Evolutionary conservation across 257 asterid species (phyloP), one percentile per base, ranked within the genome.

Genomic region (Plantago elongata): DNA sequence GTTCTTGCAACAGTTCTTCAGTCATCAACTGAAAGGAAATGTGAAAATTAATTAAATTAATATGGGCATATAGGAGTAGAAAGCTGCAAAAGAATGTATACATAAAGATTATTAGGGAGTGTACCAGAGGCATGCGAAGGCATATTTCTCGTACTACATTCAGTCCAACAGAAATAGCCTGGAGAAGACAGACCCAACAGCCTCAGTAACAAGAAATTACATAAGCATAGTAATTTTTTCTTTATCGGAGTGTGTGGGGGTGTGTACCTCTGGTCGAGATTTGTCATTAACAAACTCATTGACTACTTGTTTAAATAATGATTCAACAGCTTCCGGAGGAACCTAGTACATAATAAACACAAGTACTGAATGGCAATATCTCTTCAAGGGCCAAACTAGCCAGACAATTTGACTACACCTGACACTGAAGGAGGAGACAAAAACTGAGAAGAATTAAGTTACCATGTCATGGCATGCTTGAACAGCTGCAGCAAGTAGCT

Each of bases 391-490:
- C 51, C 68, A 54, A 65, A 55, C n/a, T 47, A 61, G 56, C 42
- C 30, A 29, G 63, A 51, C 15, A 57, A 57, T 56, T 27, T 57
- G 27, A 22, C 27, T 22, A 22, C 66, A 67, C 43, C 51, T 43
- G 43, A 59, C 16, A 64, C 64, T 45, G 22, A 22, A 13, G 56
- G 62, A 13, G 56, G 62, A 15, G 54, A 61, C 18, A 11, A 30
- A 63, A 72, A 13, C 54, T 17, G 18, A 51, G 11, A 47, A 63
- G 30, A 60, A 51, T 38, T 63, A 62, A 52, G 47, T 50, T 84
- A 93, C 97, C 99, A 93, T 85, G 75, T 93, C 99, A 74, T 93
- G 99, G 77, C 99, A 93, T 34, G 96, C 85, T 81, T 93, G 99
- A 58, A 93, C 94, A 62, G 95, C 97, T 51, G 99, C 95, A 42